Evolutionary conservation across 768 basidiomycete species (phyloP), one percentile per base, ranked within the genome.

Genomic region (Thelephora ganbajun): DNA sequence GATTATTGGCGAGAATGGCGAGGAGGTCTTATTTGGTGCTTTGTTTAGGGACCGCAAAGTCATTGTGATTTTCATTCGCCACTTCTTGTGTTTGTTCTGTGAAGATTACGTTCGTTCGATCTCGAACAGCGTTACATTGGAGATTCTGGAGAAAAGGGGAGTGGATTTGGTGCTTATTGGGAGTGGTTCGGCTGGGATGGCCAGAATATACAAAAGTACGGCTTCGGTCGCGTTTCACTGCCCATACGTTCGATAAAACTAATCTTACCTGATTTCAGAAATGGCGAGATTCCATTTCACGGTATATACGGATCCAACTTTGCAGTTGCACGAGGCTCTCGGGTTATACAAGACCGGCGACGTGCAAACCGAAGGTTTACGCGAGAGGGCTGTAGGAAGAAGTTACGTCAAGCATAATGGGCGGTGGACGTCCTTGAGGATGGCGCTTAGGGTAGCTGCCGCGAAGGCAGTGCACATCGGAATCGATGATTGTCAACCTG

Each of bases 71-170:
- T 94, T 94, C 66, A 81, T 96, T 52, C 71, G 91, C 37, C 86
- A 90, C 62, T 91, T 91, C 64, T 86, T 80, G 84, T 92, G 89
- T 58, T 81, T 85, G 0, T 63, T 79, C 11, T 89, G 86, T 61
- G 87, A 90, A 57, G 90, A 94, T 61, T 96, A 93, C 61, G 78
- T 92, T 71, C 69, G 75, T 36, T 80, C 78, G 33, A 70, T 87
- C 53, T 64, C 67, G 63, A 67, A 59, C 45, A 68, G 72, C 42
- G 60, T 79, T 53, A 51, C 74, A 53, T 59, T 66, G 48, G 67
- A 67, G 61, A 61, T 67, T 5, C 67, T 84, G 19, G 63, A 68
- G 49, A 61, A 63, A 51, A 68, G 71, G 19, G 67, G 69, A 22
- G 70, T 82, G 26, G 73, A 77, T 46, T 60, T 91, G 39, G 69